Evolutionary conservation across 305 asterid species (phyloP), one percentile per base, ranked within the genome.

Genomic region (Withania somnifera): DNA sequence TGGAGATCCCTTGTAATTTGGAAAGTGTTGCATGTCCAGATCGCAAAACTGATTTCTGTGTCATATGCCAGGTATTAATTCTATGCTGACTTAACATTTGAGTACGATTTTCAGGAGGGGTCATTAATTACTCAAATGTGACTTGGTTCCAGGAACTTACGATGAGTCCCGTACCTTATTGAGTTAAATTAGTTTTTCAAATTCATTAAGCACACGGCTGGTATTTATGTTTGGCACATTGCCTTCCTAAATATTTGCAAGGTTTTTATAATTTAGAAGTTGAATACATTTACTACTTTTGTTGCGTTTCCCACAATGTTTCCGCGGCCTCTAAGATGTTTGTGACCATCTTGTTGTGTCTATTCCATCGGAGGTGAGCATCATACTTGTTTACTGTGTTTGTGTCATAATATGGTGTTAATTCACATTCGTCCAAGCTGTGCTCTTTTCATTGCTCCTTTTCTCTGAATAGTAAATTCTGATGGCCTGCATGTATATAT

Each of bases 31-130:
- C 84, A 57, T 80, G 58, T 86, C 56, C 20, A 66, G 89, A 91
- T 66, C 88, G 85, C 79, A 91, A 87, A 77, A 83, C 77, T 56
- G 84, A 93, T 85, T 89, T 92, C 77, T 93, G 97, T 68, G 92
- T 89, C 87, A 83, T 93, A 78, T 93, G 97, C 87, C 97, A 93
- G 97, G 97, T 93, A 89, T 58, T 77, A 5, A 36, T 42, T 26
- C 78, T 38, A 50, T 11, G 40, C 84, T 63, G 38, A 52, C 34
- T 34, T 78, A 20, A 1, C 40, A 28, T 50, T 50, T 75, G 80
- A 50, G 36, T 28, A 28, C 38, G 20, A 28, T 51, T 76, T 51
- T 51, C 26, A 20, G 10, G 30, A 76, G 28, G 61, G 40, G 80
- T 50, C 47, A 50, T 51, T 28, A 76, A 28, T 51, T 51, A 51